Evolutionary conservation across 2,329 filamentous ascomycete genomes (phyloP), one percentile per base, ranked within the genome.

Genomic region (Ramichloridium luteum): DNA sequence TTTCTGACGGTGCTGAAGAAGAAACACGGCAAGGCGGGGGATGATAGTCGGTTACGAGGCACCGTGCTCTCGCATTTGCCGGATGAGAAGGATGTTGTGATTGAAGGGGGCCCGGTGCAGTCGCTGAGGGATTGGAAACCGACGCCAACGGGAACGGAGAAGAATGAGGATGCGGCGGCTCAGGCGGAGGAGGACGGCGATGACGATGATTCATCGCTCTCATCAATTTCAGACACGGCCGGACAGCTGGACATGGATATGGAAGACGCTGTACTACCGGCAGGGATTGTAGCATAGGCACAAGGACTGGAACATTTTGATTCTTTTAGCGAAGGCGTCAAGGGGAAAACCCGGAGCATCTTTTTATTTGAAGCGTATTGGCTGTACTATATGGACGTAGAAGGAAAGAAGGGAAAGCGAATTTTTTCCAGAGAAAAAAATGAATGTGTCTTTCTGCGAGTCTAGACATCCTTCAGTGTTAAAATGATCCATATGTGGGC

Each of bases 21-120:
- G 60, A 93, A 92, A 52, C 82, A 93, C 56, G 85, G 78, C 60
- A 92, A 90, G 47, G 81, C 80, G 14, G 44, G 40, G 6, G 84
- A 92, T 49, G 85, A 93, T 50, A 77, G 78, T 6, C 78, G 88
- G 48, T 93, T 84, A 55, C 74, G 79, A 44, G 84, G 83, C 16
- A 93, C 88, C 0, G 70, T 90, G 0, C 65, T 96, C 8, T 88
- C 88, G 3, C 77, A 77, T 43, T 65, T 68, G 27, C 70, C 69
- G 29, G 83, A 93, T 44, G 70, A 77, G 35, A 74, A 73, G 48
- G 71, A 78, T 5, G 62, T 93, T 16, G 65, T 77, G 31, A 77
- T 93, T 31, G 85, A 93, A 53, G 86, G 86, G 26, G 82, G 82
- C 13, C 65, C 72, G 18, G 68, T 69, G 5, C 69, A 73, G 30